These are phyloP conservation scores for Fusarium camptoceras DNA, from an alignment of 2,329 filamentous ascomycete species.

Conservation along the genomic window DNA sequence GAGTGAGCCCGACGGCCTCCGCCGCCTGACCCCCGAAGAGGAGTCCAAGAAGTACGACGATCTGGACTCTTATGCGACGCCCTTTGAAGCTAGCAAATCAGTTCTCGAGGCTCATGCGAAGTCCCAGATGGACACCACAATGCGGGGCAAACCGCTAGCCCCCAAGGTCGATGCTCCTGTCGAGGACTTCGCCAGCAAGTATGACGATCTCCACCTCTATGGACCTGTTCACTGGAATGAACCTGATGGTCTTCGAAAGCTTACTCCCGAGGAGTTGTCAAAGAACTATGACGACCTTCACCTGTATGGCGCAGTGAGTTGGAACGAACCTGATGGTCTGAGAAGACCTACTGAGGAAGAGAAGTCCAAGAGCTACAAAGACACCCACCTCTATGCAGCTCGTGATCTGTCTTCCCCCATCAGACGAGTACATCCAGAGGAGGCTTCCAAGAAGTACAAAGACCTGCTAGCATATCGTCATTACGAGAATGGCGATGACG, in stretches of 20 bases:
- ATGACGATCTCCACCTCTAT: constrained; percentile 59
- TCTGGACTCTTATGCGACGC: constrained; percentile 51
- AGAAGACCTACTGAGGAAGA: constrained; percentile 51
- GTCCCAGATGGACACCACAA: constrained; percentile 46
- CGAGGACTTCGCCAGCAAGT: constrained; percentile 48
- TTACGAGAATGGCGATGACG: constrained; percentile 46
- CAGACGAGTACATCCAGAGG: constrained; percentile 43
- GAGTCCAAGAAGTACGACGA: constrained; percentile 51
- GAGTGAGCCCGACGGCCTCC: constrained; percentile 50
- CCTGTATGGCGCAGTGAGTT: constrained; percentile 51
- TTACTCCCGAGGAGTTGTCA: constrained; percentile 51
- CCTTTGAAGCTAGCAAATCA: constrained; percentile 52
- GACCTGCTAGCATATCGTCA: constrained; percentile 45
- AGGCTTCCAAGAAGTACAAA: constrained; percentile 49
- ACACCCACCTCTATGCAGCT: constrained; percentile 52
- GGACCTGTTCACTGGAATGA: constrained; percentile 54
- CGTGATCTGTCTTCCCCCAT: constrained; percentile 35
- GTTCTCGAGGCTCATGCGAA: constrained; percentile 46
- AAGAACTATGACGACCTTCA: constrained; percentile 56
- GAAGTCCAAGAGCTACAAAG: constrained; percentile 55
- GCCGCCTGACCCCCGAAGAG: constrained; percentile 46
- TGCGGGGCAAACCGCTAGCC: constrained; percentile 54
- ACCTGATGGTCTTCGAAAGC: constrained; percentile 53
- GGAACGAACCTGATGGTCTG: constrained; percentile 54
- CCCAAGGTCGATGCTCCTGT: constrained; percentile 49